A percentile compares a stretch with the other conserved stretches of the same genome.
Evolutionary conservation across 345 rosid species (phyloP).

Genomic region (Citrus medica): DNA sequence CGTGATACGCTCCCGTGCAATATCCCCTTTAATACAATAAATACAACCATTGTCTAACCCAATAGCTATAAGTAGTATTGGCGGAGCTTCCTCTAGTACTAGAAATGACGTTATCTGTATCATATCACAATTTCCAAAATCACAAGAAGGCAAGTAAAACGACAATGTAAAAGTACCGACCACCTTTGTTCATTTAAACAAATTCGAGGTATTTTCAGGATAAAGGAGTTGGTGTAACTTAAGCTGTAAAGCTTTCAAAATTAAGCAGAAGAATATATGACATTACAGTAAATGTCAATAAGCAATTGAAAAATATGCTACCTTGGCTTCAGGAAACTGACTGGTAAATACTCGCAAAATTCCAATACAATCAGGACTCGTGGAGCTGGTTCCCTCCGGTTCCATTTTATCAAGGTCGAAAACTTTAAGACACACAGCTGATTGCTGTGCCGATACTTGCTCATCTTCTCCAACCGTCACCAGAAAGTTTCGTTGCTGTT

Average conservation of each 20-base stretch:
- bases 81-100: constrained; percentile 96
- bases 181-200: neutral
- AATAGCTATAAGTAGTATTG: constrained; percentile 82
- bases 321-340: constrained; percentile 96
- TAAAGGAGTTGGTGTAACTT: neutral
- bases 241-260: neutral
- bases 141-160: neutral
- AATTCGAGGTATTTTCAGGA: neutral
- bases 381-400: constrained; percentile 74
- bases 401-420: constrained; percentile 90
- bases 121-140: constrained; percentile 15
- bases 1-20: constrained; percentile 87
- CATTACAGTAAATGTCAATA: neutral
- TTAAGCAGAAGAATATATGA: neutral
- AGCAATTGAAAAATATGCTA: constrained; percentile 10
- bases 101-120: constrained; percentile 88
- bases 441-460: constrained; percentile 69
- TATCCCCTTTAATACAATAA: constrained; percentile 96
- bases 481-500: constrained; percentile 89
- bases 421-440: constrained; percentile 84
- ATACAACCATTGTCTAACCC: constrained; percentile 82
- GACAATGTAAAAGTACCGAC: neutral
- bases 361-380: constrained; percentile 79
- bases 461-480: constrained; percentile 92
- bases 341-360: constrained; percentile 82